Evolutionary conservation across 2,329 filamentous ascomycete species (phyloP), one percentile per base, ranked within the genome.

Genomic region (Rugonectria rugulosa): DNA sequence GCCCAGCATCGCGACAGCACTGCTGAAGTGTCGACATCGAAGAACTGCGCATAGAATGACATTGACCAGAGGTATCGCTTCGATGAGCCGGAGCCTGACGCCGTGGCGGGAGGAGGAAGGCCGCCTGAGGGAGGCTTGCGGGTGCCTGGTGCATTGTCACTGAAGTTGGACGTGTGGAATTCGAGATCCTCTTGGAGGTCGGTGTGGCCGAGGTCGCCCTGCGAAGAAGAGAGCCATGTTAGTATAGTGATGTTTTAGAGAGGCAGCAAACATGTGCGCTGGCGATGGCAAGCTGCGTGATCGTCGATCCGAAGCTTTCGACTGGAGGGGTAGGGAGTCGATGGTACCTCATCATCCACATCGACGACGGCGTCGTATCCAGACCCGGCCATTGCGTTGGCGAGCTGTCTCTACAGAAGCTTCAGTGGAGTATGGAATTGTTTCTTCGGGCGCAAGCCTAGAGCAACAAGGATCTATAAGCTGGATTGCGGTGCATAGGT

Each of bases 331-430:
- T 38, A 57, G 50, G 29, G 26, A 34, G 37, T 32, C 20, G 29
- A 41, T 42, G 60, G 37, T 71, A 96, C 92, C 85, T 98, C 95
- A 70, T 95, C 91, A 74, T 99, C 95, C 52, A 98, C 89, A 70
- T 99, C 95, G 57, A 99, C 95, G 64, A 99, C 94, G 59, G 96
- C 95, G 80, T 99, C 95, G 75, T 99, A 99, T 67, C 93, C 93
- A 71, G 91, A 84, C 74, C 90, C 90, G 54, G 90, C 85, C 90
- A 93, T 93, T 52, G 67, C 79, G 70, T 59, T 21, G 53, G 41
- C 47, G 19, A 53, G 42, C 20, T 42, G 47, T 47, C 42, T 34
- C 14, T 20, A 31, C 12, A n/a, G 15, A 3, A 14, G 15, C 26
- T 46, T n/a, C 21, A 15, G 15, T 6, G 5, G 17, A 6, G 19